Evolutionary conservation across 2,329 filamentous ascomycete genomes (phyloP), one percentile per base, ranked within the genome.

Genomic region (Lomentospora prolificans): DNA sequence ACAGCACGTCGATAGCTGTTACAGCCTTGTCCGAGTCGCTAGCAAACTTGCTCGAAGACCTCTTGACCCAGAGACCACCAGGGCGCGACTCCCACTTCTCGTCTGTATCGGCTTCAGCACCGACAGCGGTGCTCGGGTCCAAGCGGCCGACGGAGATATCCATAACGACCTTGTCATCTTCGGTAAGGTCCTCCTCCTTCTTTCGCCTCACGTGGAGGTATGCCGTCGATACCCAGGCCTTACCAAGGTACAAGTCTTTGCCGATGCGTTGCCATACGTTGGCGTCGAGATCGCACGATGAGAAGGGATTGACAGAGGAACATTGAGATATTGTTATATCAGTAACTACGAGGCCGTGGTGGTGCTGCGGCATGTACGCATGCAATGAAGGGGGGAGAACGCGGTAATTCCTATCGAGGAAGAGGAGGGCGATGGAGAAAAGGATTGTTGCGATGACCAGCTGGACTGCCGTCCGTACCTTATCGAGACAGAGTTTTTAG

Each of bases 371-470:
- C 64, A 95, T 83, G 69, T 92, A 89, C 68, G 84, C 87, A 75
- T 96, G 91, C 62, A 96, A 86, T 58, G 86, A 82, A 64, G 85
- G 84, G 44, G 91, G 91, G 33, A 96, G 82, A 58, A 96, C 87
- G 62, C 88, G 82, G 74, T 94, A 95, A 67, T 87, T 89, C 66
- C 85, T 88, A 72, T 96, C 91, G 74, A 96, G 84, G 69, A 95
- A 79, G 69, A 92, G 84, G 61, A 90, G 71, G 64, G 92, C 71
- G 63, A 91, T 66, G 62, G 92, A 75, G 62, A 86, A 81, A 65
- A 90, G 74, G 61, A 80, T 67, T 56, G 81, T 76, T 57, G 90
- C 76, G 57, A 82, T 75, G 60, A 79, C 75, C 66, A 94, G 82
- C 78, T 96, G 89, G 67, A 87, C 76, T 65, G 86, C 81, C 60